Percentiles rank a stretch among this genome's conserved stretches.
Evolutionary conservation across 345 rosid genomes (phyloP).

Genomic region (Salix arbutifolia): DNA sequence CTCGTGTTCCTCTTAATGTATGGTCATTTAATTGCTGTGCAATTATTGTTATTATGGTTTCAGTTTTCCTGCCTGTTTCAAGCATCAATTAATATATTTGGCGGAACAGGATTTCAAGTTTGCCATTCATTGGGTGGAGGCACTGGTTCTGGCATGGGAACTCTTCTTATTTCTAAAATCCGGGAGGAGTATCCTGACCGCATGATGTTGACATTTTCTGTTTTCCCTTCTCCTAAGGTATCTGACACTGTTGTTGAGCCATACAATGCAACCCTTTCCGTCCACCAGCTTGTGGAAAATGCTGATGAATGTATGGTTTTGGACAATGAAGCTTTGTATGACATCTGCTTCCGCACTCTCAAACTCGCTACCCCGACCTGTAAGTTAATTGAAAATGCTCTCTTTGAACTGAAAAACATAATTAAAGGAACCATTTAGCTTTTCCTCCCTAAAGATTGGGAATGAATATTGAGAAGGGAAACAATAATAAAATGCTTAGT

Average conservation of each 20-base stretch:
- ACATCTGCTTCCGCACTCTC: constrained; percentile 29
- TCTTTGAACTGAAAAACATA: background rate
- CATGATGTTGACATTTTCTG: constrained; percentile 27
- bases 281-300: constrained; percentile 24
- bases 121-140: constrained; percentile 32
- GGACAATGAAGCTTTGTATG: constrained; percentile 28
- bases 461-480: background rate
- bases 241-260: constrained; percentile 28
- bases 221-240: constrained; percentile 26
- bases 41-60: background rate
- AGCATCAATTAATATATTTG: background rate
- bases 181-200: constrained; percentile 28
- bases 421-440: background rate
- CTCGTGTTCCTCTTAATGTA: background rate
- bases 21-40: background rate
- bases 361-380: constrained; percentile 27
- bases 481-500: background rate
- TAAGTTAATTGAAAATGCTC: constrained; percentile 2
- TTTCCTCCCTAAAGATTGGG: background rate
- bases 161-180: constrained; percentile 25
- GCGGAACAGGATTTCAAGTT: constrained; percentile 21
- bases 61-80: background rate
- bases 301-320: constrained; percentile 27
- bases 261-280: constrained; percentile 26
- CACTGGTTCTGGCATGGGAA: constrained; percentile 29